Evolutionary conservation across 129 eudicot genomes (phyloP).

Genomic region (Heracleum sosnowskyi): DNA sequence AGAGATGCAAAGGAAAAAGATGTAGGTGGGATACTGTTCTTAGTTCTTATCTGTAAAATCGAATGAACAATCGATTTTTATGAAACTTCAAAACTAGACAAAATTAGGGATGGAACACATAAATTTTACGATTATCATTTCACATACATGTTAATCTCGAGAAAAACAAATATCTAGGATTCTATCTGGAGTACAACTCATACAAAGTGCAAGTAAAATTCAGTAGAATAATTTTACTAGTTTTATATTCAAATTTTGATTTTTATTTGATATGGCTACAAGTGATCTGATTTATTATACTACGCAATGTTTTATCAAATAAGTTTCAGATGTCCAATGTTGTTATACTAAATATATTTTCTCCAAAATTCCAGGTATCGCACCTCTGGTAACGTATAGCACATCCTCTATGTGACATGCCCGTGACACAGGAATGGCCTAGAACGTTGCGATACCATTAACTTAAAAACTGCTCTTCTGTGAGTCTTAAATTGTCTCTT

Average conservation of each 20-base stretch:
- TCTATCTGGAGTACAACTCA: neutral
- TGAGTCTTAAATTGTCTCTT: neutral
- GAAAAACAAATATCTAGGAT: too few species aligned
- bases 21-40: constrained; percentile 17
- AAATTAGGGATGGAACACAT: too few species aligned
- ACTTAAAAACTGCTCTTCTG: neutral
- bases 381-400: too few species aligned
- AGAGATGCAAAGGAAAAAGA: neutral
- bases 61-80: neutral
- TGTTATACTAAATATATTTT: too few species aligned
- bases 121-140: neutral
- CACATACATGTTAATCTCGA: neutral
- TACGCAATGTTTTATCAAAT: neutral
- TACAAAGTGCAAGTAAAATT: neutral
- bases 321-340: neutral
- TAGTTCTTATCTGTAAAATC: constrained; percentile 66
- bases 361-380: too few species aligned
- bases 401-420: too few species aligned
- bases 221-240: neutral
- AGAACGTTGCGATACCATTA: too few species aligned
- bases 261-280: neutral
- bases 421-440: too few species aligned
- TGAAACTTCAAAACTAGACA: too few species aligned
- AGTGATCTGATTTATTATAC: neutral
- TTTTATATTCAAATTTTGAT: neutral